Evolutionary conservation across 768 basidiomycete genomes (phyloP).

Genomic region (Sistotremastrum suecicum): DNA sequence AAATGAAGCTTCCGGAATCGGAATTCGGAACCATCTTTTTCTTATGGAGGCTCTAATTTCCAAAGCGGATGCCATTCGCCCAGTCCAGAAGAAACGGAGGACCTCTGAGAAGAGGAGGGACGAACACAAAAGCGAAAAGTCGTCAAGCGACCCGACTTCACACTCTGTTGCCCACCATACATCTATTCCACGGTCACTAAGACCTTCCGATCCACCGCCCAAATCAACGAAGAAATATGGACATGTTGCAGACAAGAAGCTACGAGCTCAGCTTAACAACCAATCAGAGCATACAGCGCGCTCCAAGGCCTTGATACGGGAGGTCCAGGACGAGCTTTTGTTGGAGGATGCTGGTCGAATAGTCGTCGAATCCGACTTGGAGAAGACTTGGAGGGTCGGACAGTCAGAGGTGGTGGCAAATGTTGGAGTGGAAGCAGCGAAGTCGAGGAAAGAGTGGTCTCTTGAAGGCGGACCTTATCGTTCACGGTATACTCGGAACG

Average conservation of each 20-base stretch:
- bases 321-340: slow-evolving; percentile 49
- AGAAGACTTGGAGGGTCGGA: slow-evolving; percentile 77
- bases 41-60: slow-evolving; percentile 63
- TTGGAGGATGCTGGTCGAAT: slow-evolving; percentile 66
- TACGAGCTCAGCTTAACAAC: slow-evolving; percentile 52
- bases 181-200: slow-evolving; percentile 54
- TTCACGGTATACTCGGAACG: slow-evolving; percentile 80
- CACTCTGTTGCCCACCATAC: slow-evolving; percentile 47
- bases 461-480: slow-evolving; percentile 80
- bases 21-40: too few species aligned
- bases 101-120: slow-evolving; percentile 2
- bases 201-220: slow-evolving; percentile 30
- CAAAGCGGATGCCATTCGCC: slow-evolving; percentile 44
- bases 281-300: slow-evolving; percentile 49
- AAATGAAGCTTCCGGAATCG: too few species aligned
- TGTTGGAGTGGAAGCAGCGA: slow-evolving; percentile 62
- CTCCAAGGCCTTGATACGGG: slow-evolving; percentile 34
- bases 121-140: slow-evolving; percentile 13
- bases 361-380: slow-evolving; percentile 65
- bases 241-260: slow-evolving; percentile 62
- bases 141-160: slow-evolving; percentile 33
- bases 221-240: slow-evolving; percentile 34
- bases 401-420: slow-evolving; percentile 63
- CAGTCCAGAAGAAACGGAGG: slow-evolving; percentile 23
- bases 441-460: slow-evolving; percentile 62